Evolutionary conservation across 768 basidiomycete genomes (phyloP), one percentile per base, ranked within the genome.

Genomic region (Boletus sp.): DNA sequence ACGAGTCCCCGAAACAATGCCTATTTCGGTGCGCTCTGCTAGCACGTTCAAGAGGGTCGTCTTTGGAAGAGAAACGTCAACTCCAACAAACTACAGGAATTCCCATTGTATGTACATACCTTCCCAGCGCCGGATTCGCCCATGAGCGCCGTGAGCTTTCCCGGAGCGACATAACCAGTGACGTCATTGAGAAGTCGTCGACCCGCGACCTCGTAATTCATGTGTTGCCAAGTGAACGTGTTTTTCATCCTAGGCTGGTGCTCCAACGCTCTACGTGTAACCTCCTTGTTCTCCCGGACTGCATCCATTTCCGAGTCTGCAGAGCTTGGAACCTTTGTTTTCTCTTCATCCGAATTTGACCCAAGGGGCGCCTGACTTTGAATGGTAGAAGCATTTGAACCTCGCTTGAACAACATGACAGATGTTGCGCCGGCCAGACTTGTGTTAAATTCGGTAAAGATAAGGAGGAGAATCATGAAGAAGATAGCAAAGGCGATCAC

Each of bases 131-230:
- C 79, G 45, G 68, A 83, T 73, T 73, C 85, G 54, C 80, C 92
- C 91, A 87, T 92, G 64, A 85, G 79, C 52, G 88, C 89, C 0
- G 88, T 90, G 55, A 93, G 71, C 56, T 78, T 92, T 5, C 93
- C 92, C 0, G 92, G 93, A 10, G 82, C 83, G 18, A 92, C 90
- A 69, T 81, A 94, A 0, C 92, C 92, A 30, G 84, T 88, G 12
- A 94, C 79, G 46, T 90, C 80, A 59, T 92, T 80, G 53, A 93
- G 75, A 2, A 93, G 76, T 32, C 70, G 72, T 37, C 81, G 74
- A 15, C 85, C 76, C 1, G 80, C 76, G 0, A 94, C 84, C 33
- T 79, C 80, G 67, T 94, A 95, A 54, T 77, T 75, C 47, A 92
- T 59, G 58, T 84, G 75, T 51, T 85, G 79, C 90, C 91, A 97